Conservation (phyloP, 345 rosid genomes). For the Arabis hirsuta region DNA sequence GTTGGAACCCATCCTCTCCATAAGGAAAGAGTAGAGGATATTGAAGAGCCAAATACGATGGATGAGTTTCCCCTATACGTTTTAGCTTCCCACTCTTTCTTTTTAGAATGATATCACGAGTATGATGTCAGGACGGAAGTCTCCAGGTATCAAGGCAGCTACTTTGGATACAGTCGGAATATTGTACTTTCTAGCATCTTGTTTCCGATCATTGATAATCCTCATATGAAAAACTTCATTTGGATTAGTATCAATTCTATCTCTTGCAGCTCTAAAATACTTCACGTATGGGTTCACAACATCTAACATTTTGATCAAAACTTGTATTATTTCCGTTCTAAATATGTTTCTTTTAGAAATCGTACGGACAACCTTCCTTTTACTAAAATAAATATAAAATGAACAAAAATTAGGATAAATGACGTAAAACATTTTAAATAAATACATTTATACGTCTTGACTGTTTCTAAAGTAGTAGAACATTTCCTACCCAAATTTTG, state of each 20-base stretch:
- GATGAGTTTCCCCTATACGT: background rate
- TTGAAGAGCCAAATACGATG: background rate
- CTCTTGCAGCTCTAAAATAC: background rate
- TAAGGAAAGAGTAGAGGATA: background rate
- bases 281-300: background rate
- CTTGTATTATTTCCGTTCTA: background rate
- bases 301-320: background rate
- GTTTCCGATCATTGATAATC: too few species aligned
- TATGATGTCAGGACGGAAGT: background rate
- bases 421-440: too few species aligned
- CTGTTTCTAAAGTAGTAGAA: too few species aligned
- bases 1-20: background rate
- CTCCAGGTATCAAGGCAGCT: background rate
- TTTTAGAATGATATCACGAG: background rate
- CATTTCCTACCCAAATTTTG: too few species aligned
- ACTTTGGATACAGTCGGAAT: background rate
- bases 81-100: background rate
- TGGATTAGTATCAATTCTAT: background rate
- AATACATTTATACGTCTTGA: too few species aligned
- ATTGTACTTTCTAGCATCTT: background rate
- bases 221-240: background rate
- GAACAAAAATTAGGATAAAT: too few species aligned
- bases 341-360: background rate
- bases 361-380: accelerated
- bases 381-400: background rate